Evolutionary conservation across 495 filamentous ascomycete species (phyloP), one percentile per base, ranked within the genome.

Genomic region (Haplographium delicatum): DNA sequence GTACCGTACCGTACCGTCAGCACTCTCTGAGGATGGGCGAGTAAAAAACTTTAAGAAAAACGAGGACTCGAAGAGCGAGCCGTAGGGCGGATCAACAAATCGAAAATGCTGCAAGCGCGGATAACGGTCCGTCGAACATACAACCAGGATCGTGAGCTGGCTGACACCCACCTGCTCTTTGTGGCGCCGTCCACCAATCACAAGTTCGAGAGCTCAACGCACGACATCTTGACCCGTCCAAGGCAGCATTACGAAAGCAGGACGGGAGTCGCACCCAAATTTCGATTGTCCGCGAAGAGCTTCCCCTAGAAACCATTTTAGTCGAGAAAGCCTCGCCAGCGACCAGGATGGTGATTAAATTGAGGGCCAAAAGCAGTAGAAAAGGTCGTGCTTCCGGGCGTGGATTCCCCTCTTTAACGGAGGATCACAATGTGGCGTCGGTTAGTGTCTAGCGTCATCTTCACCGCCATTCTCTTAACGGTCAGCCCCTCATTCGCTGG

Each of bases 21-120:
- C 13, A n/a, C 40, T 20, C 20, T 19, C 40, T 8, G 22, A 19
- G 26, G 23, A 22, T 18, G 25, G 5, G 37, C 22, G 10, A 20
- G 25, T 25, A 30, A 22, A 48, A 13, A 19, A 6, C 5, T 18
- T 20, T 15, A 38, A 19, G 4, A 3, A 35, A 35, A 4, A 45
- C 47, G 47, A 43, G 44, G 27, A 52, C 5, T 56, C 48, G n/a
- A n/a, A n/a, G n/a, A n/a, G n/a, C n/a, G n/a, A n/a, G n/a, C n/a
- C 57, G 24, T 54, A 60, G 44, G 58, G 54, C 54, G 54, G 54
- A 57, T 50, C 58, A 54, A 24, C 28, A 48, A 55, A 54, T 34
- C 39, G 33, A 41, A 20, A 25, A 38, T 5, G 26, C 42, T 54
- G 51, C 51, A 53, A 47, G 47, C 43, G 50, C 58, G 58, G 58